Evolutionary conservation across 2,329 filamentous ascomycete species (phyloP), one percentile per base, ranked within the genome.

Genomic region (Scleromitrula shiraiana): DNA sequence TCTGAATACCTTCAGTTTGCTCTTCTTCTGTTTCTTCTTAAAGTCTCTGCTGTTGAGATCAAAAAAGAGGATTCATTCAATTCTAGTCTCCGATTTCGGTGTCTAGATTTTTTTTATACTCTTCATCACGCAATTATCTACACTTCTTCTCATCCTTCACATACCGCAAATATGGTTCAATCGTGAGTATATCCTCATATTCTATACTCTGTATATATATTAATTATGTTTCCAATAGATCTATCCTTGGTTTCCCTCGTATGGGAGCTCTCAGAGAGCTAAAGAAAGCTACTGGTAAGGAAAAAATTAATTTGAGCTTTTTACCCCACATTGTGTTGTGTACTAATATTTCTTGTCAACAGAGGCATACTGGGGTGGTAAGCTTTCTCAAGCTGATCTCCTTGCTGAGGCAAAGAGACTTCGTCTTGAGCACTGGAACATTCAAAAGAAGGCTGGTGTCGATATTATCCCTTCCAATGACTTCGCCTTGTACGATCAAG

Each of bases 401-500:
- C 78, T 97, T 61, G 78, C 82, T 54, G 93, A 97, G 82, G 93
- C 86, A 70, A 97, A 97, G 87, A 83, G 89, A 69, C 88, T 98
- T 53, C 87, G 93, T 76, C 78, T 90, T 60, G 89, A 85, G 65
- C 93, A 98, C 82, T 98, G 93, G 93, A 89, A 95, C 77, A 95
- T 98, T 74, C 93, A 98, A 79, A 91, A 98, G 80, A 83, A 94
- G 73, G 93, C 93, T 59, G 93, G 93, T 67, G 90, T 97, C 71
- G 88, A 96, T 67, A 77, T 93, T 74, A 96, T 98, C 68, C 93
- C 93, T 70, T 95, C 87, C 85, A 98, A 98, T 71, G 93, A 98
- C 82, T 98, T 98, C 68, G 89, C 93, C 61, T 89, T 89, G 75
- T 98, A 98, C 74, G 91, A 97, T 71, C 91, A 97, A 68, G 87